A percentile compares a stretch with the other conserved stretches of the same genome.
phyloP scores from a whole-genome alignment of 2,329 filamentous ascomycete genomes.

The Talaromyces funiculosus region DNA sequence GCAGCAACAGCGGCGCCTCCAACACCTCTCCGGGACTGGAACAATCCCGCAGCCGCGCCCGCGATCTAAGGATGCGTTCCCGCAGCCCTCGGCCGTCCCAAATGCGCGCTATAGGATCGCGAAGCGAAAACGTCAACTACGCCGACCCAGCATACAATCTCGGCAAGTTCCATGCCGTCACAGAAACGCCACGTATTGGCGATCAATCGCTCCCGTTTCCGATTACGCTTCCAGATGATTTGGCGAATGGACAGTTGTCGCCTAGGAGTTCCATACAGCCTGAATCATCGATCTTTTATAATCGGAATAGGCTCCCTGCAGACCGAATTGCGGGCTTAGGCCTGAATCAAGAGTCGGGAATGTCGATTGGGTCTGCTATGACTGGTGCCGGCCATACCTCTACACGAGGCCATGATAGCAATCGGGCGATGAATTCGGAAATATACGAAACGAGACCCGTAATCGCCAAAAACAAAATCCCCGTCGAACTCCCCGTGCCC shows the following conservation, averaged over 20 bases:
- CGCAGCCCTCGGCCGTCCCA: constrained; percentile 30
- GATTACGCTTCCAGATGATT: constrained; percentile 28
- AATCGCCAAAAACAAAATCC: constrained; percentile 21
- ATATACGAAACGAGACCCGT: constrained; percentile 19
- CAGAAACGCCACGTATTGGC: constrained; percentile 26
- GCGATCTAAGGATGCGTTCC: constrained; percentile 32
- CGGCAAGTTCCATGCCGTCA: constrained; percentile 31
- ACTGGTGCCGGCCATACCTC: not conserved
- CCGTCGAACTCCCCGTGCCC: constrained; percentile 31
- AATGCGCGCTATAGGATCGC: constrained; percentile 20
- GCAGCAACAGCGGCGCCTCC: constrained; percentile 8
- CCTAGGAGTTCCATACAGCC: constrained; percentile 9
- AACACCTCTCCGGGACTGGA: constrained; percentile 15
- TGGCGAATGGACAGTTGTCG: constrained; percentile 16
- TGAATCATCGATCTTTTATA: constrained; percentile 6
- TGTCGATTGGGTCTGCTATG: not conserved
- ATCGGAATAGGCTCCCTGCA: constrained; percentile 15
- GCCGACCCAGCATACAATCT: constrained; percentile 24
- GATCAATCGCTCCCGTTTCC: constrained; percentile 35
- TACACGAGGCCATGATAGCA: not conserved
- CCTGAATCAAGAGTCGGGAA: not conserved
- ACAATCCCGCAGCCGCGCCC: constrained; percentile 24
- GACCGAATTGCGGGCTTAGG: constrained; percentile 11
- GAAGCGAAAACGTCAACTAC: constrained; percentile 19
- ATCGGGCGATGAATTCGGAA: not conserved